Conservation (phyloP, 2,329 filamentous ascomycete genomes). For the Lanzia echinophila region DNA sequence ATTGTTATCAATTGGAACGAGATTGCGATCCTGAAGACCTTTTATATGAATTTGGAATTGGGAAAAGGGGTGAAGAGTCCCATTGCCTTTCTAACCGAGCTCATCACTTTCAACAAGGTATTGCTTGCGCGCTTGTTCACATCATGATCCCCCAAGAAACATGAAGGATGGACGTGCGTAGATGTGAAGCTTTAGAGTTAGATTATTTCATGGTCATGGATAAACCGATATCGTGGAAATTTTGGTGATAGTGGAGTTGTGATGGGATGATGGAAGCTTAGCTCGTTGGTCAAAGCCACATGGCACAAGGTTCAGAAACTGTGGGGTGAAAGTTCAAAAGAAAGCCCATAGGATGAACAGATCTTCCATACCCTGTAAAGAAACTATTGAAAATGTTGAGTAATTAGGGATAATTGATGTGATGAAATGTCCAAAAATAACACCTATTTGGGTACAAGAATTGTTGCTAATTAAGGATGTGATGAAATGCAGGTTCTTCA, state of each 20-base stretch:
- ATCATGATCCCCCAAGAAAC: neutral
- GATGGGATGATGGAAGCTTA: neutral
- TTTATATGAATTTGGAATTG: neutral
- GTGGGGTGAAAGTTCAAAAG: neutral
- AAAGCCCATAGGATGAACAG: neutral
- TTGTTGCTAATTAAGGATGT: conserved; percentile 11
- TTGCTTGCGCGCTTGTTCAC: neutral
- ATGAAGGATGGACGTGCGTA: neutral
- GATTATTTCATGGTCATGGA: neutral
- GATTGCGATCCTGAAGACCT: neutral
- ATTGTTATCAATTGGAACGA: conserved; percentile 2
- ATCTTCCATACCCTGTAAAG: neutral
- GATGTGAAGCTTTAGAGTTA: neutral
- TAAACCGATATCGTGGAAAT: neutral
- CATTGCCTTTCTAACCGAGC: neutral
- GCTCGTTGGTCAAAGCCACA: neutral
- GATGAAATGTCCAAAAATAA: conserved; percentile 9
- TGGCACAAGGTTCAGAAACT: neutral
- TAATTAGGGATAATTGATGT: conserved; percentile 10
- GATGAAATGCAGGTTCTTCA: neutral
- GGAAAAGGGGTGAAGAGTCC: neutral
- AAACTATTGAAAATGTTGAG: conserved; percentile 8
- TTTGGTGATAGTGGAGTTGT: neutral
- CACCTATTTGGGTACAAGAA: neutral
- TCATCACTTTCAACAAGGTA: neutral